Evolutionary conservation across 371 early-diverging fungal species (phyloP).

Genomic region (Lichtheimia ramosa): DNA sequence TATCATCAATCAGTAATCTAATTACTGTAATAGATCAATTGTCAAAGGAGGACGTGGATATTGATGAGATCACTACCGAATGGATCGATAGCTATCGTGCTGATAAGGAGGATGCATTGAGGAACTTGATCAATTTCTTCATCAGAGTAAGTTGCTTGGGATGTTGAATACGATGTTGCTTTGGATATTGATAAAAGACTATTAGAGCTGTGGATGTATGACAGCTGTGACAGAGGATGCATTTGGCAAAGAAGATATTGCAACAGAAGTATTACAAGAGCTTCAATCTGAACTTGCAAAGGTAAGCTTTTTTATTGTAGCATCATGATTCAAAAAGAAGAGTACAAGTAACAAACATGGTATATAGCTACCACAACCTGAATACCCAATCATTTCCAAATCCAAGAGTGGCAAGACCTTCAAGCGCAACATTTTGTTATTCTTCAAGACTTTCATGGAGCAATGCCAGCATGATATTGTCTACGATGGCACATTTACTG

Average conservation of each 20-base stretch:
- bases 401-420: slow-evolving; percentile 59
- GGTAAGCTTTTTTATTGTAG: slow-evolving; percentile 17
- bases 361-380: slow-evolving; percentile 52
- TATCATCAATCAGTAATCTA: background rate
- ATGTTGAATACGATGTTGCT: background rate
- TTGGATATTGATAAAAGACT: background rate
- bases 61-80: slow-evolving; percentile 25
- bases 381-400: slow-evolving; percentile 67
- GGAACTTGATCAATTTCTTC: slow-evolving; percentile 60
- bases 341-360: background rate
- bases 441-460: slow-evolving; percentile 59
- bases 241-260: slow-evolving; percentile 39
- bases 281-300: slow-evolving; percentile 44
- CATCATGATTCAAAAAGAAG: background rate
- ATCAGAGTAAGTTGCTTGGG: slow-evolving; percentile 47
- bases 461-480: slow-evolving; percentile 63
- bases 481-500: slow-evolving; percentile 60
- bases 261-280: slow-evolving; percentile 38
- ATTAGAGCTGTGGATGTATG: slow-evolving; percentile 45
- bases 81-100: slow-evolving; percentile 29
- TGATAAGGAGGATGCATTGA: slow-evolving; percentile 33
- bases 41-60: slow-evolving; percentile 3
- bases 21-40: slow-evolving; percentile 18
- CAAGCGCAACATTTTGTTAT: slow-evolving; percentile 56
- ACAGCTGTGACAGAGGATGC: slow-evolving; percentile 38